A percentile compares a stretch with the other conserved stretches of the same genome.
These are phyloP conservation scores for Kickxella alabastrina DNA, from an alignment of 192 early-diverging fungal species.

Conservation along the genomic window DNA sequence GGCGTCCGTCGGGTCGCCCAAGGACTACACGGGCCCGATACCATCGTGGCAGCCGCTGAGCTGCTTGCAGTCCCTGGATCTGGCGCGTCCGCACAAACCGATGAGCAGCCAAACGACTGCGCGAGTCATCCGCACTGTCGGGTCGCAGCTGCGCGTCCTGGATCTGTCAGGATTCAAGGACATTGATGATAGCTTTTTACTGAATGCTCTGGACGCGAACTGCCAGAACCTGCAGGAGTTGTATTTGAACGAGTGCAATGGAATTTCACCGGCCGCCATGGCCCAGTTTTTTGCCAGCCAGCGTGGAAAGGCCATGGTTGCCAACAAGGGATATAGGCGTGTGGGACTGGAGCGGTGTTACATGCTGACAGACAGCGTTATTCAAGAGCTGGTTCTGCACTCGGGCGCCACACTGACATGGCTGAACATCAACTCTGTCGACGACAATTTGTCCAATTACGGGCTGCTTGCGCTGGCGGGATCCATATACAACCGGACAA, in stretches of 20 bases:
- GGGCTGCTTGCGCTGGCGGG: constrained; percentile 56
- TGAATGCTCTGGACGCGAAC: constrained; percentile 11
- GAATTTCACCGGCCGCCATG: constrained; percentile 22
- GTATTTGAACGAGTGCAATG: constrained; percentile 23
- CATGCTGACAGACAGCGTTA: constrained; percentile 58
- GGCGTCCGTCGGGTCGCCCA: neutral
- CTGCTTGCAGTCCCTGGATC: constrained; percentile 12
- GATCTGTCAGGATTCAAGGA: constrained; percentile 38
- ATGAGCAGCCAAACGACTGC: constrained; percentile 25
- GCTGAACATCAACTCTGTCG: constrained; percentile 68
- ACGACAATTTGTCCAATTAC: constrained; percentile 57
- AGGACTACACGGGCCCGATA: neutral
- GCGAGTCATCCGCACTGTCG: constrained; percentile 27
- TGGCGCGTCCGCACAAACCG: constrained; percentile 21
- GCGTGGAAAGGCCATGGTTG: neutral
- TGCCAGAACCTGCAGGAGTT: constrained; percentile 26
- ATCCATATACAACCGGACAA: constrained; percentile 3
- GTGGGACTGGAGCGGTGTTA: constrained; percentile 65
- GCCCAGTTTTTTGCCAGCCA: constrained; percentile 24
- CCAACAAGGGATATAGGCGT: constrained; percentile 11
- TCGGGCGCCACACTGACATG: constrained; percentile 55
- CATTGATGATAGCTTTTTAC: constrained; percentile 28
- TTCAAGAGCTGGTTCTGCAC: constrained; percentile 57
- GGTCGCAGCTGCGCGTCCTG: constrained; percentile 24
- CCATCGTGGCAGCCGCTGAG: constrained; percentile 33